These are phyloP conservation scores for Erodium texanum DNA, from an alignment of 441 rosid species.

Conservation along the genomic window DNA sequence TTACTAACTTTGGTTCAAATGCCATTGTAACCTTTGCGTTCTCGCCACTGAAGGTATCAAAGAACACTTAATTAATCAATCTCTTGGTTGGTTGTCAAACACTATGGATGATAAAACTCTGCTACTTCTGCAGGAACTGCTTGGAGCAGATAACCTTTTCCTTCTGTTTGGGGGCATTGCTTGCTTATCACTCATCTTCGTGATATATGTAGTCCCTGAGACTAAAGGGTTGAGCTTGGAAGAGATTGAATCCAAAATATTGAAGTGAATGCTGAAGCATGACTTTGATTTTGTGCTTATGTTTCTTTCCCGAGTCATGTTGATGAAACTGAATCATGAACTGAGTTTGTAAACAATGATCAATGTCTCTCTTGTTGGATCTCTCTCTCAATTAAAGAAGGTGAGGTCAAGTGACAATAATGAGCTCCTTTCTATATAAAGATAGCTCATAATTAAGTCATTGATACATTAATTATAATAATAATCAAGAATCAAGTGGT, in stretches of 20 bases:
- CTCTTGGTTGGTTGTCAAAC: background rate
- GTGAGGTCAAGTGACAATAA: too few species aligned
- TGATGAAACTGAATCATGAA: background rate
- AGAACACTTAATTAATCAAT: too few species aligned
- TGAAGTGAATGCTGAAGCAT: slow-evolving; percentile 34
- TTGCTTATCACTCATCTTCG: slow-evolving; percentile 52
- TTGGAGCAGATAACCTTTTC: slow-evolving; percentile 86
- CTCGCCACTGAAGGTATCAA: slow-evolving; percentile 70
- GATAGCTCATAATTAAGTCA: too few species aligned
- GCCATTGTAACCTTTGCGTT: slow-evolving; percentile 94
- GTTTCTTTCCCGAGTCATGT: background rate
- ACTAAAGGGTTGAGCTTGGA: slow-evolving; percentile 96
- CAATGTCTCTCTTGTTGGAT: background rate
- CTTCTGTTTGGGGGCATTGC: slow-evolving; percentile 81
- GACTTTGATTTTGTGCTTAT: background rate
- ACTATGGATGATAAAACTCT: slow-evolving; percentile 4
- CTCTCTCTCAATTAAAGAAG: too few species aligned
- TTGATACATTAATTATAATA: too few species aligned
- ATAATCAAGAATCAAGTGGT: too few species aligned
- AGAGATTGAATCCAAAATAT: slow-evolving; percentile 78
- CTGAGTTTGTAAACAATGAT: background rate
- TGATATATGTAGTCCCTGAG: slow-evolving; percentile 61
- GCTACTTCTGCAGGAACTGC: slow-evolving; percentile 53
- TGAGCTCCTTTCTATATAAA: too few species aligned
- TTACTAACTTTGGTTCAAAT: slow-evolving; percentile 88